phyloP scores from a whole-genome alignment of 176 grass and related monocot genomes.

The Thalia dealbata region DNA sequence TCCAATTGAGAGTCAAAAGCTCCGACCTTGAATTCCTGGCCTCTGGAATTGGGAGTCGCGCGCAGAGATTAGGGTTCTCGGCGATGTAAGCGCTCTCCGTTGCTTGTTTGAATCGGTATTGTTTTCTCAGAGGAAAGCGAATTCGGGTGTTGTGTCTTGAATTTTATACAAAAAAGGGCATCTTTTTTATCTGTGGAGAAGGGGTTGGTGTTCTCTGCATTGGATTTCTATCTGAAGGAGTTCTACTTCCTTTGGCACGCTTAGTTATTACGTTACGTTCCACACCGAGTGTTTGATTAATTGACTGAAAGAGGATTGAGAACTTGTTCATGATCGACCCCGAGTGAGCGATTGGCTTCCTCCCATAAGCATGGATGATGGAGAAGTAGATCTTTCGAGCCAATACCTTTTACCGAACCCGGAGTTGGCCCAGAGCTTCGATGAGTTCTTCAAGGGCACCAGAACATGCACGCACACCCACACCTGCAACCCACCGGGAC shows the following conservation, averaged over 20 bases:
- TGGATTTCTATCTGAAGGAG: neutral
- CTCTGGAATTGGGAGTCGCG: neutral
- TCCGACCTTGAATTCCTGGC: neutral
- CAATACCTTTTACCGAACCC: slow-evolving; percentile 48
- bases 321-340: neutral
- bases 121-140: no score
- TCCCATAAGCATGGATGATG: slow-evolving; percentile 47
- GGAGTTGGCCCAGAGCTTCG: slow-evolving; percentile 44
- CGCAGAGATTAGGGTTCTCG: neutral
- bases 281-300: neutral
- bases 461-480: slow-evolving; percentile 61
- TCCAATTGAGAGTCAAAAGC: neutral
- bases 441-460: slow-evolving; percentile 52
- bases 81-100: neutral
- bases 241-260: neutral
- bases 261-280: neutral
- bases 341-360: neutral
- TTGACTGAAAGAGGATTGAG: neutral
- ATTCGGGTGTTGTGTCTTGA: neutral
- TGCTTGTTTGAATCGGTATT: neutral
- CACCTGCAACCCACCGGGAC: slow-evolving; percentile 51
- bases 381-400: slow-evolving; percentile 58
- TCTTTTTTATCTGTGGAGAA: neutral
- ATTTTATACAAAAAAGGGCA: neutral
- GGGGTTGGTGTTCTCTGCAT: neutral